These are phyloP conservation scores for Scedosporium aurantiacum DNA, from an alignment of 2,329 filamentous ascomycete genomes.

Conservation along the genomic window DNA sequence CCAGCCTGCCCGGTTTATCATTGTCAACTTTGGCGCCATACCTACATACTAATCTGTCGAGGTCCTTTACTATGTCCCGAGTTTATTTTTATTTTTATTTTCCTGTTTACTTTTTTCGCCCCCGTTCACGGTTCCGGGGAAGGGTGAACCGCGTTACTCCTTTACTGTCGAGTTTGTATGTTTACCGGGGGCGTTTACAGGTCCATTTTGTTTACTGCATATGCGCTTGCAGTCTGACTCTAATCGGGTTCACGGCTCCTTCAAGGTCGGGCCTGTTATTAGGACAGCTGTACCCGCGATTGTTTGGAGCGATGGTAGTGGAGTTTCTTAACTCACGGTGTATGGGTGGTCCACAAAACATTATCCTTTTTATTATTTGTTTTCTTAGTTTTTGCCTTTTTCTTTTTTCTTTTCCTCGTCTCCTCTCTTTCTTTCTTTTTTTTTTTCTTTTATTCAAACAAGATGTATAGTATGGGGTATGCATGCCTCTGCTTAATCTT, in stretches of 20 bases:
- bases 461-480: background rate
- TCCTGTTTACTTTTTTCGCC: too few species aligned
- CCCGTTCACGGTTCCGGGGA: background rate
- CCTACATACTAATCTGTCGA: background rate
- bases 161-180: background rate
- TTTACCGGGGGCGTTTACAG: background rate
- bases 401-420: background rate
- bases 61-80: background rate
- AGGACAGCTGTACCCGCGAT: too few species aligned
- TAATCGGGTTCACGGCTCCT: too few species aligned
- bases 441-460: background rate
- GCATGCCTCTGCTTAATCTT: background rate
- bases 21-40: background rate
- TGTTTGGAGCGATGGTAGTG: too few species aligned
- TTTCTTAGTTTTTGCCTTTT: background rate
- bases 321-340: background rate
- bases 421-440: background rate
- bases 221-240: too few species aligned
- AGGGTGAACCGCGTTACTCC: background rate
- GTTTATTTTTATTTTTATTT: background rate
- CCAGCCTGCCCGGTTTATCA: too few species aligned
- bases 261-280: too few species aligned
- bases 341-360: background rate
- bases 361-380: background rate
- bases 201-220: background rate